Conservation (phyloP, 2,329 filamentous ascomycete genomes). For the Clonostachys sp. region DNA sequence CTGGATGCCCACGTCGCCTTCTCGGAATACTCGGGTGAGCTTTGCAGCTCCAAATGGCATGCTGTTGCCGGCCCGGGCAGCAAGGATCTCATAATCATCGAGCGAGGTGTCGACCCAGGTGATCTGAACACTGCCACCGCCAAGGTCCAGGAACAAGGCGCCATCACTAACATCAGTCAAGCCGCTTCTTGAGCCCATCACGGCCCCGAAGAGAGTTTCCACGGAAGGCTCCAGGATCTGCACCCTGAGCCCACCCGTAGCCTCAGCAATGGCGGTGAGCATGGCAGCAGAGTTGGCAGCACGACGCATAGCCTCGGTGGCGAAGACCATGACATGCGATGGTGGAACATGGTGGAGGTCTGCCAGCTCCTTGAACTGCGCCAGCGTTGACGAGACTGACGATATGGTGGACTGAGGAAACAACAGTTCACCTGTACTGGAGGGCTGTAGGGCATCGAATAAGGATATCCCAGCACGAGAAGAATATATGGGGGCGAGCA, state of each 20-base stretch:
- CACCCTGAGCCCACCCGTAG: slow-evolving; percentile 62
- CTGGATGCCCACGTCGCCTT: slow-evolving; percentile 29
- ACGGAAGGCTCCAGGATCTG: slow-evolving; percentile 72
- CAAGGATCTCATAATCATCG: slow-evolving; percentile 42
- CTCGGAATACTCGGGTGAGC: slow-evolving; percentile 43
- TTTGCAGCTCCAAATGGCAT: slow-evolving; percentile 59
- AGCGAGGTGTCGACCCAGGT: slow-evolving; percentile 52
- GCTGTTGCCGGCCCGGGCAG: slow-evolving; percentile 50
- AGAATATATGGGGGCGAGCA: slow-evolving; percentile 73
- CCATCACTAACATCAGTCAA: slow-evolving; percentile 55
- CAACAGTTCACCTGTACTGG: slow-evolving; percentile 19
- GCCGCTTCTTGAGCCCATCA: slow-evolving; percentile 73
- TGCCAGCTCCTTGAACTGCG: slow-evolving; percentile 69
- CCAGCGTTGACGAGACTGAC: slow-evolving; percentile 61
- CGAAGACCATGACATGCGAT: slow-evolving; percentile 67
- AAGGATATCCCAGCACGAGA: slow-evolving; percentile 78
- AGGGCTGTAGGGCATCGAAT: slow-evolving; percentile 71
- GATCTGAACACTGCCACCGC: slow-evolving; percentile 67
- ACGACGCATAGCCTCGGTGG: slow-evolving; percentile 83
- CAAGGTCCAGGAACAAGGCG: slow-evolving; percentile 82
- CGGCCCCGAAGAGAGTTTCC: slow-evolving; percentile 76
- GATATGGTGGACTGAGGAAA: slow-evolving; percentile 55
- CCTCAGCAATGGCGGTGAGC: slow-evolving; percentile 55
- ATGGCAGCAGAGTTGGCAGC: slow-evolving; percentile 71
- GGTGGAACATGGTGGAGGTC: slow-evolving; percentile 62